Evolutionary conservation across 2,329 filamentous ascomycete species (phyloP).

Genomic region (Ascochyta viciae-villosae): DNA sequence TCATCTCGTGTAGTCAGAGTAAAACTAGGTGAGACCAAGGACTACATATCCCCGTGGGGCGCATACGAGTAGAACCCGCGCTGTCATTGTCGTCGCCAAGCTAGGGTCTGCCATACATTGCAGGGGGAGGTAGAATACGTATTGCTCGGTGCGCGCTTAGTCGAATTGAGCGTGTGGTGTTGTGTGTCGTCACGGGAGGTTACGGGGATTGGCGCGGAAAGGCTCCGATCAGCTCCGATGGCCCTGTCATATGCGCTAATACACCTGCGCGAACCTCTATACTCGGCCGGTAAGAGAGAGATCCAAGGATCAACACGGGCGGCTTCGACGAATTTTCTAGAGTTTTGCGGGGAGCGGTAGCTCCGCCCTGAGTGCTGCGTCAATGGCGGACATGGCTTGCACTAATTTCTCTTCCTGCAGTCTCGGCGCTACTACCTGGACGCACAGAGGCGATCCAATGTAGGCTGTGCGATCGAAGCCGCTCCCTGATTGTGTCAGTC

Average conservation of each 20-base stretch:
- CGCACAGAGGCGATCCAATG: conserved; percentile 60
- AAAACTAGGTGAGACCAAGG: neutral
- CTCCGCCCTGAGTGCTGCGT: conserved; percentile 50
- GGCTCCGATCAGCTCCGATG: neutral
- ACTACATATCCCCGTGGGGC: conserved; percentile 6
- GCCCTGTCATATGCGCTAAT: conserved; percentile 5
- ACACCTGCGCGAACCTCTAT: conserved; percentile 1
- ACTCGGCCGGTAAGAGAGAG: conserved; percentile 14
- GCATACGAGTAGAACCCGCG: conserved; percentile 10
- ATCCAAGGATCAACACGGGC: neutral
- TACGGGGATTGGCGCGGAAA: conserved; percentile 3
- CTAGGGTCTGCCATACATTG: neutral
- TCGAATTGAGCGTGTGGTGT: conserved; percentile 10
- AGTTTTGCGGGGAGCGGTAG: conserved; percentile 21
- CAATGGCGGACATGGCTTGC: conserved; percentile 62
- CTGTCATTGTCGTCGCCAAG: conserved; percentile 12
- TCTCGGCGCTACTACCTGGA: conserved; percentile 65
- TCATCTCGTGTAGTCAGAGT: neutral
- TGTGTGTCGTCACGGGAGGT: conserved; percentile 3
- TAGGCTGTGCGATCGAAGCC: conserved; percentile 62
- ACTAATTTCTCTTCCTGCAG: conserved; percentile 62
- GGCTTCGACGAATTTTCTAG: conserved; percentile 9
- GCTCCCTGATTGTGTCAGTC: conserved; percentile 41
- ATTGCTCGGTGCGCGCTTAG: conserved; percentile 15
- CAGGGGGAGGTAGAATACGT: conserved; percentile 4